Percentiles rank a stretch among this genome's conserved stretches.
phyloP scores from a whole-genome alignment of 768 basidiomycete genomes.

The Termitomyces sp. region DNA sequence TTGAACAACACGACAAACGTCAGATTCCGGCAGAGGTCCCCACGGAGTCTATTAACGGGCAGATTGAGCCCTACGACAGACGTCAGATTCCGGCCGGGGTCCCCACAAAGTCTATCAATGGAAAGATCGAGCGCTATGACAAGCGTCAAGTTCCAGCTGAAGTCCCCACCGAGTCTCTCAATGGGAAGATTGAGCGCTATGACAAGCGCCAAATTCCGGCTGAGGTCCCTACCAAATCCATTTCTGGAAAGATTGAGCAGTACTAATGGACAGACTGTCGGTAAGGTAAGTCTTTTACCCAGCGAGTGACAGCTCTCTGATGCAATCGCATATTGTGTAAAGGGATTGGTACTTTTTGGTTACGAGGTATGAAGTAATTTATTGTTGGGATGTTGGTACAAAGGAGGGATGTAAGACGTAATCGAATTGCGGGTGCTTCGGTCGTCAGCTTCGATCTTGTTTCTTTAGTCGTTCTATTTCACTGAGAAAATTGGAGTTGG shows the following conservation, averaged over 20 bases:
- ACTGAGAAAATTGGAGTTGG: not conserved
- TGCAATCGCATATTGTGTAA: not conserved
- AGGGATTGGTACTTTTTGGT: not conserved
- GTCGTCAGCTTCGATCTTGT: not conserved
- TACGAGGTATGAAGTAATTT: not conserved
- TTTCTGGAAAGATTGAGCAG: not conserved
- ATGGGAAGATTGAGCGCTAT: not conserved
- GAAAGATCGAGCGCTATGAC: not conserved
- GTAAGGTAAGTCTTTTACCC: not conserved
- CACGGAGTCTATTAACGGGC: not conserved
- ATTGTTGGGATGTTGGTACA: not conserved
- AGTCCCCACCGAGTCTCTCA: not conserved
- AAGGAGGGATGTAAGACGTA: constrained; percentile 6
- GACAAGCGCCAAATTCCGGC: not conserved
- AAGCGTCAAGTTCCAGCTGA: not conserved
- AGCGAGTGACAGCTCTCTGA: not conserved
- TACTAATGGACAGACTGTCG: not conserved
- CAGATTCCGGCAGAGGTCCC: not conserved
- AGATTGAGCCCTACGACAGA: not conserved
- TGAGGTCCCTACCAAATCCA: not conserved
- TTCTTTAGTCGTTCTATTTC: constrained; percentile 10
- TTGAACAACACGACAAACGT: not conserved
- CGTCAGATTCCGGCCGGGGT: not conserved
- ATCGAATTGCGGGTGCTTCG: not conserved
- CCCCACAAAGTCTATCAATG: not conserved